Evolutionary conservation across 2,329 filamentous ascomycete genomes (phyloP), one percentile per base, ranked within the genome.

Genomic region (Hypoxylon sp.): DNA sequence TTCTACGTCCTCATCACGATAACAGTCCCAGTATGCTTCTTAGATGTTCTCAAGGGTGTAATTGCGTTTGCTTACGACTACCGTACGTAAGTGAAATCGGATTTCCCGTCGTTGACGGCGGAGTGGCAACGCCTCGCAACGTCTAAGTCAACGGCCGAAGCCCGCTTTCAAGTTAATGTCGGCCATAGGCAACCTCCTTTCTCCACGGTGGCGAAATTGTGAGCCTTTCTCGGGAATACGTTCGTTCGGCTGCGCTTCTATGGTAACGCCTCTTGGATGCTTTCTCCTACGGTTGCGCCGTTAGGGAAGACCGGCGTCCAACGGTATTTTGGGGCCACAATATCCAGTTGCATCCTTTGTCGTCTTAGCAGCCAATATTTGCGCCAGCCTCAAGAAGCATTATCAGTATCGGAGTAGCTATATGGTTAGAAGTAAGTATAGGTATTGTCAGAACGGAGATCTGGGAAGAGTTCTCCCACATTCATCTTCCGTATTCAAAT

Each of bases 201-300:
- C 35, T 48, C 42, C 17, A 48, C 9, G 44, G 60, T 37, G 52
- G 60, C 48, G 54, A 46, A 42, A 19, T 29, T 19, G 22, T 26
- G 14, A 31, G 33, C 31, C 48, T 39, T 54, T 39, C 9, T 35
- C 33, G 19, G 13, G 14, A 26, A n/a, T 11, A 5, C 11, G 39
- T 9, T 10, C 39, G 39, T 48, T 48, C 26, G 33, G 24, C 22
- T 55, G 62, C 37, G 31, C 50, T 47, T 65, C 50, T 33, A 55
- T 22, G 48, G 3, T 22, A 33, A 44, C 47, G 33, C 19, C 35
- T 53, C 10, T 52, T 22, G 17, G 51, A 50, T 14, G 55, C 29
- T 4, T 48, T 37, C 13, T 47, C 48, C 51, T 42, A 54, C 19
- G 9, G 26, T 24, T 48, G 51, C 46, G 14, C 39, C 50, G 50